Evolutionary conservation across 73 alveolate genomes (phyloP).

Genomic region (Paramecium pentaurelia): DNA sequence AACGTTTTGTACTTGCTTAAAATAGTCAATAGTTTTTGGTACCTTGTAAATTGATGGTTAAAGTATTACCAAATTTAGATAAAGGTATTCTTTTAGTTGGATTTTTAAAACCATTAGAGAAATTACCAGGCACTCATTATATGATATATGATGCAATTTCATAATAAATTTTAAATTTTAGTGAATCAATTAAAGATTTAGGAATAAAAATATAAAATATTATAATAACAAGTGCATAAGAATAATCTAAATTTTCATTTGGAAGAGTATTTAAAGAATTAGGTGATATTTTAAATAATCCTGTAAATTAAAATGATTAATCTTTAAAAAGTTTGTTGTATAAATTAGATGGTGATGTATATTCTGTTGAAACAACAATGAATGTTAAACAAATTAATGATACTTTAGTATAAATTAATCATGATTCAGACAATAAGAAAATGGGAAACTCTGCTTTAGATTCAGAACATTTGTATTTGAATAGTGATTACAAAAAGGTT

Average conservation of each 20-base stretch:
- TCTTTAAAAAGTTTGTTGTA: background rate
- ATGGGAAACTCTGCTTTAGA: background rate
- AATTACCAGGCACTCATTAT: background rate
- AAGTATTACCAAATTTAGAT: constrained; percentile 61
- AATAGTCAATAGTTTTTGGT: constrained; percentile 30
- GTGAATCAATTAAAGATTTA: constrained; percentile 10
- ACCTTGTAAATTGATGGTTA: constrained; percentile 59
- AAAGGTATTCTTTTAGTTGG: constrained; percentile 61
- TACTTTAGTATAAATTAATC: background rate
- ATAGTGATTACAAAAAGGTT: background rate
- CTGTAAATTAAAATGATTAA: background rate
- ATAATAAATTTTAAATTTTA: background rate
- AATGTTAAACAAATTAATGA: background rate
- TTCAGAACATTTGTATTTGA: background rate
- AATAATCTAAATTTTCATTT: background rate
- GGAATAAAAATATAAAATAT: background rate
- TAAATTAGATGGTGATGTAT: background rate
- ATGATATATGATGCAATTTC: constrained; percentile 8
- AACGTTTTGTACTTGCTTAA: constrained; percentile 36
- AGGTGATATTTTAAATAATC: background rate
- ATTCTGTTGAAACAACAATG: background rate
- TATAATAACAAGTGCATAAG: background rate
- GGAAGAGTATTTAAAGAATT: constrained; percentile 11
- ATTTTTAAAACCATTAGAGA: constrained; percentile 40
- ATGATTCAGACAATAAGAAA: background rate